Evolutionary conservation across 352 stramenopile genomes (phyloP).

Genomic region (Elongisporangium undulatum): DNA sequence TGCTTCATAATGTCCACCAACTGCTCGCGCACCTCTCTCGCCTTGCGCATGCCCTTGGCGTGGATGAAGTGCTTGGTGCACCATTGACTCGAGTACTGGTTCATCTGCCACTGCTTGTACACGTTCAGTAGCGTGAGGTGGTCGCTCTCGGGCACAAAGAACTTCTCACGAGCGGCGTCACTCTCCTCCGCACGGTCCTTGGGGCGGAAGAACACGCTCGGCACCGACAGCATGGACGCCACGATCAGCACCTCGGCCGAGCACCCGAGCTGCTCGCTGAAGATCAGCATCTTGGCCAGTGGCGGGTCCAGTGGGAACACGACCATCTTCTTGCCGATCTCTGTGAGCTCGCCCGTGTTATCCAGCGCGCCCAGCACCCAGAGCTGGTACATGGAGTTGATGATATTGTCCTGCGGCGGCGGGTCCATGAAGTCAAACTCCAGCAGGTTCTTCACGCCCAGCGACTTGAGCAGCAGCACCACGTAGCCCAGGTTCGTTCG

Average conservation of each 20-base stretch:
- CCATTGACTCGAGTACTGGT: constrained; percentile 95
- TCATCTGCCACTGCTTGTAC: constrained; percentile 93
- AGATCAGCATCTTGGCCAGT: constrained; percentile 95
- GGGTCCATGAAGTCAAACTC: constrained; percentile 99
- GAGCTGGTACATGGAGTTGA: constrained; percentile 98
- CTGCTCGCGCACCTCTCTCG: constrained; percentile 92
- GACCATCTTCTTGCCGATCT: constrained; percentile 97
- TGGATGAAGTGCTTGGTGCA: constrained; percentile 97
- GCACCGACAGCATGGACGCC: constrained; percentile 97
- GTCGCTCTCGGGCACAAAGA: constrained; percentile 98
- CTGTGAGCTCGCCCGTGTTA: constrained; percentile 95
- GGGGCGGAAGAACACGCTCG: constrained; percentile 95
- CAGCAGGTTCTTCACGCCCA: constrained; percentile 94
- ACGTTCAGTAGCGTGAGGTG: constrained; percentile 98
- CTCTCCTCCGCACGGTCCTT: constrained; percentile 98
- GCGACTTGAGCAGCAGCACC: constrained; percentile 97
- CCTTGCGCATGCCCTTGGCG: constrained; percentile 91
- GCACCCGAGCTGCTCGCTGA: constrained; percentile 92
- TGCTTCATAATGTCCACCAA: constrained; percentile 98
- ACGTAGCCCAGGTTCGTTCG: constrained; percentile 97
- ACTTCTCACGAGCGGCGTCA: constrained; percentile 97
- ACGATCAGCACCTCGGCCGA: constrained; percentile 95
- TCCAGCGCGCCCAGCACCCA: constrained; percentile 98
- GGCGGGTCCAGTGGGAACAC: constrained; percentile 98
- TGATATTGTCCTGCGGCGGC: constrained; percentile 95